phyloP scores from a whole-genome alignment of 768 basidiomycete genomes.

The Tylopilus plumbeoviolaceoides region DNA sequence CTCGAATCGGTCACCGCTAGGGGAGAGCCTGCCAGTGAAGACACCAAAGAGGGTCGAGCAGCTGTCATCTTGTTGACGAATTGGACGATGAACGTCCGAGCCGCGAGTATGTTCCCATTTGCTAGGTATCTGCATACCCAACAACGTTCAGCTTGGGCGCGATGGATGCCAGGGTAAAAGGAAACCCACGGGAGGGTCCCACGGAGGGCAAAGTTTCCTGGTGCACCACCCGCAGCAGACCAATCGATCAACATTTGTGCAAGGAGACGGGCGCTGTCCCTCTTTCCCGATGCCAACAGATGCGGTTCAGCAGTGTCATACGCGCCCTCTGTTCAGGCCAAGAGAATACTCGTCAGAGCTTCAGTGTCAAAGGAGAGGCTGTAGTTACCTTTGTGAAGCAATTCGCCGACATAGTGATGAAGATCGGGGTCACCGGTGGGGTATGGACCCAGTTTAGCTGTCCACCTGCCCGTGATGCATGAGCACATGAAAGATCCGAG shows the following conservation, averaged over 20 bases:
- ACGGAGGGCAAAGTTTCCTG: conserved; percentile 78
- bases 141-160: conserved; percentile 3
- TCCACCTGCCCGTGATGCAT: conserved; percentile 60
- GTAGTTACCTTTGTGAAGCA: conserved; percentile 73
- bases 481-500: conserved; percentile 15
- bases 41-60: conserved; percentile 38
- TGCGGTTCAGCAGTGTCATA: conserved; percentile 78
- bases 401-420: conserved; percentile 86
- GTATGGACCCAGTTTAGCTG: conserved; percentile 68
- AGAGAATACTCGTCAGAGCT: neutral
- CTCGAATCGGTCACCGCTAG: conserved; percentile 43
- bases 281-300: conserved; percentile 79
- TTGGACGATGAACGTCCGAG: conserved; percentile 85
- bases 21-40: conserved; percentile 39
- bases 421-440: conserved; percentile 87
- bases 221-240: conserved; percentile 47
- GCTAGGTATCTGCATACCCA: conserved; percentile 55
- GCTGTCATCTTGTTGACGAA: conserved; percentile 63
- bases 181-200: conserved; percentile 72
- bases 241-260: conserved; percentile 87
- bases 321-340: conserved; percentile 52
- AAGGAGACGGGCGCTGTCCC: conserved; percentile 82
- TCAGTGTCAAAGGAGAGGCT: neutral
- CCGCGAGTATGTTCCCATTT: conserved; percentile 89
- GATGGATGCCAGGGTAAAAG: neutral